Conservation (phyloP, 176 grass and related monocot genomes). For the Puya raimondii region DNA sequence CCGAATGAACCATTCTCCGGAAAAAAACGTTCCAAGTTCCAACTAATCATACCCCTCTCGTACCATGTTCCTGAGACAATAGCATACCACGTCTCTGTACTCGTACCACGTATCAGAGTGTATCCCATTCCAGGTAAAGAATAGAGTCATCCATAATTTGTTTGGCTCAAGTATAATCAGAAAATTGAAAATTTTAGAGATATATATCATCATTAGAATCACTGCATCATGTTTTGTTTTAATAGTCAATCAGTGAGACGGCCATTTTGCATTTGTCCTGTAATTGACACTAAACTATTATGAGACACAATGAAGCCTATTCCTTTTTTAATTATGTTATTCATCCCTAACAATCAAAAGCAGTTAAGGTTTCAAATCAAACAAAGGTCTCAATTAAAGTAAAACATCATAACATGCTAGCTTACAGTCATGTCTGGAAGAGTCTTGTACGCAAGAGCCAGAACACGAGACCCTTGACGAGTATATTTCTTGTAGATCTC, state of each 20-base stretch:
- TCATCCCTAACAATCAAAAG: background rate
- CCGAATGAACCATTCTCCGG: too few relatives aligned
- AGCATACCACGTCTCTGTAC: too few relatives aligned
- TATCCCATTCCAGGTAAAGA: too few relatives aligned
- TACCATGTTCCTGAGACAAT: too few relatives aligned
- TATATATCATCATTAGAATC: too few relatives aligned
- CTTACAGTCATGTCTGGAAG: constrained; percentile 98
- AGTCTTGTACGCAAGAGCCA: constrained; percentile 86
- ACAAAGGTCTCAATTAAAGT: background rate
- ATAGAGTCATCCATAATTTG: too few relatives aligned
- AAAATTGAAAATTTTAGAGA: too few relatives aligned
- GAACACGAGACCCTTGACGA: constrained; percentile 82
- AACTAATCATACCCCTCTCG: too few relatives aligned
- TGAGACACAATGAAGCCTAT: background rate
- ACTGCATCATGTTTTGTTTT: background rate
- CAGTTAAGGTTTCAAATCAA: constrained; percentile 2
- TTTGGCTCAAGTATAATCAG: too few relatives aligned
- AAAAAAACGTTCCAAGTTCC: too few relatives aligned
- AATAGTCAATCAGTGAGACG: background rate
- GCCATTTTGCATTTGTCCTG: background rate
- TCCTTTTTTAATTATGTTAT: background rate
- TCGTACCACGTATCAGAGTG: too few relatives aligned
- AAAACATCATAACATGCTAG: constrained; percentile 12
- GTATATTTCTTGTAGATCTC: constrained; percentile 99
- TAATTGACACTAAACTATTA: background rate